These are phyloP conservation scores for Echinochloa phyllopogon DNA, from an alignment of 176 grass and related monocot species.

Conservation along the genomic window DNA sequence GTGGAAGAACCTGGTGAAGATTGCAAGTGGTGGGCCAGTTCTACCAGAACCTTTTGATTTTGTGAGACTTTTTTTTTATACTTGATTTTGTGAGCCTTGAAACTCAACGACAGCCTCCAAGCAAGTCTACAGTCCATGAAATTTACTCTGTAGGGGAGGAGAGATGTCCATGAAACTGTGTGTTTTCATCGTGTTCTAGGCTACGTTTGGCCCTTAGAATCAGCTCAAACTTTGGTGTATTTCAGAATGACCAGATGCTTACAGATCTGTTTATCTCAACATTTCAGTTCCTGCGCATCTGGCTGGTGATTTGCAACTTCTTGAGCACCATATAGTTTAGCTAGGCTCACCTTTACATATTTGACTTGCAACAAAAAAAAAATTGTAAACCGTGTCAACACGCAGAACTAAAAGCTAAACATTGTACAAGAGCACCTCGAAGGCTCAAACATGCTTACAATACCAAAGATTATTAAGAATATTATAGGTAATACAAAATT, in stretches of 20 bases:
- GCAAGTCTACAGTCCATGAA: slow-evolving; percentile 5
- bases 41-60: slow-evolving; percentile 45
- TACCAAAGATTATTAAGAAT: neutral
- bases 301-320: neutral
- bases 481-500: neutral
- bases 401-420: neutral
- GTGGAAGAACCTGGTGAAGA: slow-evolving; percentile 77
- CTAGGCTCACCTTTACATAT: neutral
- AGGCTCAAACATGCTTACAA: neutral
- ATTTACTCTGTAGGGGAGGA: neutral
- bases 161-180: neutral
- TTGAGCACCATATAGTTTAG: neutral
- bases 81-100: slow-evolving; percentile 42
- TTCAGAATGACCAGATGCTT: neutral
- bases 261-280: neutral
- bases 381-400: slow-evolving; percentile 13
- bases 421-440: neutral
- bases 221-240: neutral
- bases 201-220: neutral
- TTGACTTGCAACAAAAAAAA: neutral
- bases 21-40: slow-evolving; percentile 59
- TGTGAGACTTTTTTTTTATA: no score
- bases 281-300: neutral
- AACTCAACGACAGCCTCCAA: slow-evolving; percentile 40
- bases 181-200: neutral